Conservation (phyloP, 495 filamentous ascomycete species). For the Bacidia rubella region DNA sequence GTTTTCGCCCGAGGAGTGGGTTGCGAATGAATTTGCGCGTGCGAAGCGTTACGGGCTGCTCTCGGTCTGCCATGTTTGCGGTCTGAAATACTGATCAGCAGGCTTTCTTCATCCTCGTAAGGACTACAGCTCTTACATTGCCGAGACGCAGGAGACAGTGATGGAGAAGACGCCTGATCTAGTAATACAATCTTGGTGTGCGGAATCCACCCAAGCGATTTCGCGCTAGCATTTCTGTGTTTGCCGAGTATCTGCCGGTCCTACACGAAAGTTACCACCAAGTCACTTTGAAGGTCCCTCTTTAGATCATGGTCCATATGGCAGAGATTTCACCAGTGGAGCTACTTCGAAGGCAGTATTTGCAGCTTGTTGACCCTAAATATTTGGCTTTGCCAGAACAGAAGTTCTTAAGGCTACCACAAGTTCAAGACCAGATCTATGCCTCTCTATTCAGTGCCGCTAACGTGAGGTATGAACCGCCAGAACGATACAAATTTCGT, state of each 20-base stretch:
- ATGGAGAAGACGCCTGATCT: neutral
- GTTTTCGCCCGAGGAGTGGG: slow-evolving; percentile 92
- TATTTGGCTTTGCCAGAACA: slow-evolving; percentile 42
- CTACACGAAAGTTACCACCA: neutral
- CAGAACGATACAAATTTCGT: slow-evolving; percentile 52
- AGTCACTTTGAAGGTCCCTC: neutral
- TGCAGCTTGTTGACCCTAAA: slow-evolving; percentile 47
- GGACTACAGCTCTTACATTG: neutral
- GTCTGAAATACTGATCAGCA: neutral
- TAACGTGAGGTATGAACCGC: slow-evolving; percentile 37
- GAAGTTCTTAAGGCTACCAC: slow-evolving; percentile 35
- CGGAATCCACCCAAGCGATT: slow-evolving; percentile 4
- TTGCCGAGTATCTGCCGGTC: neutral
- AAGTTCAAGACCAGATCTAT: slow-evolving; percentile 50
- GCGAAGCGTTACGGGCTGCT: slow-evolving; percentile 81
- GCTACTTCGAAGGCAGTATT: slow-evolving; percentile 41
- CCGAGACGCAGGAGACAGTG: neutral
- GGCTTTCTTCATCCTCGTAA: slow-evolving; percentile 23
- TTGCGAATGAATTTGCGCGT: slow-evolving; percentile 99
- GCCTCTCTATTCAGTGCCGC: slow-evolving; percentile 47
- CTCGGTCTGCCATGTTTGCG: slow-evolving; percentile 74
- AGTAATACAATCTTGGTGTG: neutral
- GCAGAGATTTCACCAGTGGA: slow-evolving; percentile 4
- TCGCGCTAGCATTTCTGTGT: neutral
- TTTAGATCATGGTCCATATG: neutral